Evolutionary conservation across 108 stramenopile genomes (phyloP).

Genomic region (Pseudonitzschia multistriata): DNA sequence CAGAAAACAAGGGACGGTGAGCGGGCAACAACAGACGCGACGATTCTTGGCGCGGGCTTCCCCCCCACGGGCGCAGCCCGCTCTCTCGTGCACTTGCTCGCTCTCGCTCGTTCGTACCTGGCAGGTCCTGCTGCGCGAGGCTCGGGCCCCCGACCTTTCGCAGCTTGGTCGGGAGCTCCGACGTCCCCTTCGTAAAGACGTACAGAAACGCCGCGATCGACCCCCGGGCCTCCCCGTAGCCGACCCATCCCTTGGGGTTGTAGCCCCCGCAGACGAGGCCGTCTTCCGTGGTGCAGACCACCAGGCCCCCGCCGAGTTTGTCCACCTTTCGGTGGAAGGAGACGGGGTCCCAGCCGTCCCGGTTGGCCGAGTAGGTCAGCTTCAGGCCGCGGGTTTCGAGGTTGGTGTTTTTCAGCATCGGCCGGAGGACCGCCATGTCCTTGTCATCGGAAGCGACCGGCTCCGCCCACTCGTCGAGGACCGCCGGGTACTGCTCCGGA

Average conservation of each 20-base stretch:
- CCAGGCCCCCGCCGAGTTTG: constrained; percentile 59
- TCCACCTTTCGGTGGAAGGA: constrained; percentile 76
- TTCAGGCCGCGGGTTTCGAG: constrained; percentile 62
- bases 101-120: constrained; percentile 10
- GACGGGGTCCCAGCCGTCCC: constrained; percentile 73
- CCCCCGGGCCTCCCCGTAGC: constrained; percentile 70
- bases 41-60: no score
- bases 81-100: no score
- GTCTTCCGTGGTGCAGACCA: constrained; percentile 40
- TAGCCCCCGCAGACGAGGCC: constrained; percentile 62
- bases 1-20: no score
- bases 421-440: constrained; percentile 67
- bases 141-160: constrained; percentile 80
- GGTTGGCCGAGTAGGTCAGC: constrained; percentile 76
- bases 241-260: constrained; percentile 33
- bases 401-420: constrained; percentile 84
- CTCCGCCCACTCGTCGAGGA: constrained; percentile 63
- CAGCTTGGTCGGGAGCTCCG: constrained; percentile 57
- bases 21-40: no score
- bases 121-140: constrained; percentile 49
- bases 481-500: constrained; percentile 85
- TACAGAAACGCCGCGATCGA: constrained; percentile 85
- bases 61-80: no score
- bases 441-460: constrained; percentile 60
- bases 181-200: constrained; percentile 35